Conservation (phyloP, 2,329 filamentous ascomycete species). For the Fusarium bulbicola region DNA sequence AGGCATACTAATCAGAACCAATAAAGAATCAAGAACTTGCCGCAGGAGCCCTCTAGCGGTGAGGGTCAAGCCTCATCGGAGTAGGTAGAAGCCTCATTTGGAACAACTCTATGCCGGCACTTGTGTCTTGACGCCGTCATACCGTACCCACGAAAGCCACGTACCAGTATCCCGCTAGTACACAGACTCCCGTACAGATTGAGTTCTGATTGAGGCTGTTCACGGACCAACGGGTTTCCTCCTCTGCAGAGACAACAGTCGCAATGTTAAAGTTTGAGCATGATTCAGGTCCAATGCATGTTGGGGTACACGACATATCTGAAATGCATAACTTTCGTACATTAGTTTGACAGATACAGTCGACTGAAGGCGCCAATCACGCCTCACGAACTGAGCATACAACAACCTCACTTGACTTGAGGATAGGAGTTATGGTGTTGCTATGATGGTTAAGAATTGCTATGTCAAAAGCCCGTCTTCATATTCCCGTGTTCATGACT, state of each 20-base stretch:
- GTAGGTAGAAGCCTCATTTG: neutral
- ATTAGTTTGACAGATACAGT: neutral
- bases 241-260: neutral
- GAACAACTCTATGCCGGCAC: neutral
- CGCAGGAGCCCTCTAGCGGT: too few species aligned
- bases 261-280: neutral
- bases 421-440: accelerated
- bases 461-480: neutral
- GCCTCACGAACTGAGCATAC: too few species aligned
- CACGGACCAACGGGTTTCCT: neutral
- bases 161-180: neutral
- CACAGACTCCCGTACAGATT: neutral
- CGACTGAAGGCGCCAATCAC: neutral
- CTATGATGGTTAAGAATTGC: too few species aligned
- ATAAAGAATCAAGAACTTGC: neutral
- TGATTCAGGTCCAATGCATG: neutral
- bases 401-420: neutral
- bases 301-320: neutral
- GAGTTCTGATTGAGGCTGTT: neutral
- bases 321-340: neutral
- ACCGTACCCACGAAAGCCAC: neutral
- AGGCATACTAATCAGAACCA: neutral
- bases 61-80: neutral
- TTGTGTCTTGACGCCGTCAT: neutral
- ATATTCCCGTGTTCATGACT: neutral